phyloP scores from a whole-genome alignment of 1,284 basidiomycete genomes.

The Ustilago xerochloae region DNA sequence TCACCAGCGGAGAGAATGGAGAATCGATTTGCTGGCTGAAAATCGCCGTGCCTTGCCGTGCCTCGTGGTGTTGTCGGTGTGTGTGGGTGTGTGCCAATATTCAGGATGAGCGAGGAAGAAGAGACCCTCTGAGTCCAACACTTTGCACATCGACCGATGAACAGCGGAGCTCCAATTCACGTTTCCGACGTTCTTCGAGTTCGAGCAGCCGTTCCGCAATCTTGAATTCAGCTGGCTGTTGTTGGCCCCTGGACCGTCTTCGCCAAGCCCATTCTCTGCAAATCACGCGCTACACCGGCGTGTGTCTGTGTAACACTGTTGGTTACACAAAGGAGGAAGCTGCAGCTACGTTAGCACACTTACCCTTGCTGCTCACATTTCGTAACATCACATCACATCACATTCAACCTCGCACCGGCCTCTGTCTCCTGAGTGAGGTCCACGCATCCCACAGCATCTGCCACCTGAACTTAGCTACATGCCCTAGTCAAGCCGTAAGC shows the following conservation, averaged over 20 bases:
- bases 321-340: neutral
- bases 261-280: neutral
- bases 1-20: too few relatives aligned
- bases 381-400: neutral
- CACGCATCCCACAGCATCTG: too few relatives aligned
- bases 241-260: neutral
- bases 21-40: neutral
- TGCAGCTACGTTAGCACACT: too few relatives aligned
- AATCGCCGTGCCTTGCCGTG: neutral
- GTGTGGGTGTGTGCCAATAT: too few relatives aligned
- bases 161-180: neutral
- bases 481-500: too few relatives aligned
- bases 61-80: neutral
- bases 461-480: too few relatives aligned
- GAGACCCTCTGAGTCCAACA: neutral
- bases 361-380: neutral
- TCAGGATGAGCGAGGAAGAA: too few relatives aligned
- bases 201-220: too few relatives aligned
- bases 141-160: neutral
- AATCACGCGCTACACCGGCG: constrained; percentile 3
- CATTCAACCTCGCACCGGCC: neutral
- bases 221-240: too few relatives aligned
- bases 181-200: neutral
- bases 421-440: neutral
- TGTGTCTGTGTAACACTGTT: too few relatives aligned